Evolutionary conservation across 2,329 filamentous ascomycete genomes (phyloP).

Genomic region (Clonostachys sp.): DNA sequence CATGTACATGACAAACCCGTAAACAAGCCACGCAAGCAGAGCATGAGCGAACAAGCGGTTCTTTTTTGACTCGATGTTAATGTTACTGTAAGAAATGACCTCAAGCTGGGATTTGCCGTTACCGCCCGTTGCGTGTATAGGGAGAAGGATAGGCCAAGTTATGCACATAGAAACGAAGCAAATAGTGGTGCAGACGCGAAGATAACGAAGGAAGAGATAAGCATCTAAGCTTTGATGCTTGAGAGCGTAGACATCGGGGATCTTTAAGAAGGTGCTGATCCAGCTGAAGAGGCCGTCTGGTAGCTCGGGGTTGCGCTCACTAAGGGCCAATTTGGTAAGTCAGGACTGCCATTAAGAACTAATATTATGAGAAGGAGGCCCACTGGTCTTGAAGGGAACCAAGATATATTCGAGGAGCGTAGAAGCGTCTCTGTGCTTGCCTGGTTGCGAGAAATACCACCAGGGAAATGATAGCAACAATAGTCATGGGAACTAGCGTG

Average conservation of each 20-base stretch:
- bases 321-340: conserved; percentile 9
- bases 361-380: conserved; percentile 9
- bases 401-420: conserved; percentile 48
- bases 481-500: conserved; percentile 47
- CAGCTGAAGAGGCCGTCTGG: conserved; percentile 56
- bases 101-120: conserved; percentile 59
- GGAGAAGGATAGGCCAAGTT: conserved; percentile 81
- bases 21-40: conserved; percentile 74
- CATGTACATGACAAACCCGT: conserved; percentile 82
- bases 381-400: conserved; percentile 44
- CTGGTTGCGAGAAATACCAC: conserved; percentile 44
- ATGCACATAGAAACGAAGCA: conserved; percentile 76
- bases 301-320: conserved; percentile 50
- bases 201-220: conserved; percentile 81
- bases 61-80: conserved; percentile 45
- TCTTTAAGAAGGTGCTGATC: conserved; percentile 56
- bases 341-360: not conserved
- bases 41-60: conserved; percentile 74
- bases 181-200: conserved; percentile 71
- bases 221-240: conserved; percentile 85
- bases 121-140: conserved; percentile 79
- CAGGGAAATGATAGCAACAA: conserved; percentile 43
- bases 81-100: conserved; percentile 27
- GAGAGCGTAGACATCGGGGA: conserved; percentile 72
- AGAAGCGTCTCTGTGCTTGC: conserved; percentile 43